Evolutionary conservation across 257 asterid genomes (phyloP), one percentile per base, ranked within the genome.

Genomic region (Craterostigma plantagineum): DNA sequence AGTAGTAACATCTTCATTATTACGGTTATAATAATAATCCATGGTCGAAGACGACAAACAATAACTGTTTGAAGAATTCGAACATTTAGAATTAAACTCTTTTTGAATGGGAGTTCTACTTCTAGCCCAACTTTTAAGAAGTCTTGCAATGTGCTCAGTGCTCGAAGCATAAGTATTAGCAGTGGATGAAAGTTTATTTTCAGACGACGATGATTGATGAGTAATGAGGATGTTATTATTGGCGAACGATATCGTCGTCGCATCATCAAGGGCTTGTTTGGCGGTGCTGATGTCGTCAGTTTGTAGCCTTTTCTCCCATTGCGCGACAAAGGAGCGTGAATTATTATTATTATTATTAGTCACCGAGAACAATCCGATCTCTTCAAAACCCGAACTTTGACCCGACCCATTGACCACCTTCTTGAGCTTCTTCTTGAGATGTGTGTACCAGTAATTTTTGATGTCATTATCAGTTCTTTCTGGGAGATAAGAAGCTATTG

Each of bases 391-490:
- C 30, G 6, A 23, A 8, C 43, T 14, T n/a, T 16, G 17, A 6
- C 35, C 61, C n/a, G 65, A 38, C 10, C 57, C 69, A 8, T 18
- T n/a, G 6, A n/a, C 69, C 0, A 72, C 55, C 69, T 54, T 74
- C 10, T 54, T 72, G 1, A 90, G 70, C 76, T 79, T 79, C 70
- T 79, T 90, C 65, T 77, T 90, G 61, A 90, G 39, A 62, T 90
- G 98, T 9, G 98, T 83, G 23, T 90, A 83, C 99, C 99, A 90
- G 53, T 68, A 80, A 55, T 90, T 90, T 43, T 90, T 90, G 3
- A 90, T 77, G 59, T 90, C 99, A 18, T 90, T 90, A 40, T 90
- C 99, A 7, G 99, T 90, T 65, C 99, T 77, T 60, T 90, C 99
- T 0, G 94, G 95, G 4, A 90, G 77, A 47, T 90, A 90, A 2